phyloP scores from a whole-genome alignment of 805 yeast species.

The Jamesozyma rosinii region DNA sequence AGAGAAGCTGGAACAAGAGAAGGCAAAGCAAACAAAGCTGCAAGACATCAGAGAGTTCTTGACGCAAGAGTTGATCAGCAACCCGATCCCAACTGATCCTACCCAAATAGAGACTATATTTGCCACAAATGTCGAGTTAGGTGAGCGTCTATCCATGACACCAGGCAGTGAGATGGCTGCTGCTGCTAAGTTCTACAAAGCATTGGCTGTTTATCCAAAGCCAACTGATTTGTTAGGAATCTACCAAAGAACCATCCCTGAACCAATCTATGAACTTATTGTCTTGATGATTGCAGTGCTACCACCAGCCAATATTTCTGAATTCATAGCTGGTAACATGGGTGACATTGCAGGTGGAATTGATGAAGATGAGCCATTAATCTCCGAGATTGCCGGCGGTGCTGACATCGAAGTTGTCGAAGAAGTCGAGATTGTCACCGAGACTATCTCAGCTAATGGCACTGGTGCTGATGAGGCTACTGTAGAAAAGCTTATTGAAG shows the following conservation, averaged over 20 bases:
- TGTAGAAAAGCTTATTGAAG: slow-evolving; percentile 3
- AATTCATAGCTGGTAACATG: slow-evolving; percentile 31
- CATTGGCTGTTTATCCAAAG: slow-evolving; percentile 84
- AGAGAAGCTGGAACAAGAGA: slow-evolving; percentile 35
- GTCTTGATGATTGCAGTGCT: slow-evolving; percentile 83
- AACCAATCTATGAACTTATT: slow-evolving; percentile 70
- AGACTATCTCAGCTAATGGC: background rate
- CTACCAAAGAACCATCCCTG: slow-evolving; percentile 82
- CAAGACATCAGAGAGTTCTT: slow-evolving; percentile 55
- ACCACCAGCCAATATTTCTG: slow-evolving; percentile 62
- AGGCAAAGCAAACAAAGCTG: slow-evolving; percentile 49
- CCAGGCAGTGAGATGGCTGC: slow-evolving; percentile 70
- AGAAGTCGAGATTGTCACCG: slow-evolving; percentile 1
- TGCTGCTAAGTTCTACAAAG: slow-evolving; percentile 88
- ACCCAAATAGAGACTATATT: slow-evolving; percentile 68
- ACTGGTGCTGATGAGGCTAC: background rate
- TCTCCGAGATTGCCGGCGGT: slow-evolving; percentile 2
- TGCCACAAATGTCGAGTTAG: slow-evolving; percentile 72
- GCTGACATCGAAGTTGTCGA: slow-evolving; percentile 1
- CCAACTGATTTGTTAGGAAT: slow-evolving; percentile 86
- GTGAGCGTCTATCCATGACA: slow-evolving; percentile 67
- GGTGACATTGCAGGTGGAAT: slow-evolving; percentile 22
- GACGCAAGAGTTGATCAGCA: slow-evolving; percentile 50
- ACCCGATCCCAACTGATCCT: slow-evolving; percentile 69
- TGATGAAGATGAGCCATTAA: slow-evolving; percentile 8